Evolutionary conservation across 2,329 filamentous ascomycete genomes (phyloP), one percentile per base, ranked within the genome.

Genomic region (Curvularia sp.): DNA sequence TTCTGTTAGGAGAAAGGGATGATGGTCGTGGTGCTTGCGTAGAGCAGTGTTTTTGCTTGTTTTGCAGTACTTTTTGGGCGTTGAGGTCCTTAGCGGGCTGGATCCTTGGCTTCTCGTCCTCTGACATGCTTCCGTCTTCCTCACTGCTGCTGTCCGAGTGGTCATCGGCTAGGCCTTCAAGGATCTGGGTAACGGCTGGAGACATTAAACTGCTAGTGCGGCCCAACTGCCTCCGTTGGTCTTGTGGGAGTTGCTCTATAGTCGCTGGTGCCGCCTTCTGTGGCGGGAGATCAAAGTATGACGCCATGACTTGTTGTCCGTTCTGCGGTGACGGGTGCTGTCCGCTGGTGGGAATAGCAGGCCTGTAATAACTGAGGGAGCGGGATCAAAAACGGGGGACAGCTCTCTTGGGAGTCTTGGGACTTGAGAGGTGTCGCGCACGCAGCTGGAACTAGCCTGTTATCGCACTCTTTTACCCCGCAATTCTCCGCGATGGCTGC

Each of bases 241-340:
- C 58, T 30, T 67, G 55, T 26, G 64, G 60, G 20, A 67, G 15
- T 9, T 51, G 44, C 22, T 62, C 53, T 52, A 61, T 55, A 50
- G 35, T 57, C 38, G 59, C 49, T 53, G 66, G 57, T 48, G 59
- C 50, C 46, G 58, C 62, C 52, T 66, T 55, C 58, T 69, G 65
- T 20, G 63, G 59, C 47, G 65, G 67, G 38, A 66, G 60, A 26
- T 76, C 73, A 43, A 75, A 76, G 58, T 76, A 76, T 72, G 73
- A 76, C 69, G 72, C 66, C 72, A 75, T 70, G 62, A 63, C 53
- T 56, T 58, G 31, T 51, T 1, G 26, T 12, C 12, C 5, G 24
- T 43, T 20, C n/a, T n/a, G 44, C 10, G 28, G 8, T 20, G 26
- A 47, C 26, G 28, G 12, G 18, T 33, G 44, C 18, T n/a, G 44